Conservation (phyloP, 768 basidiomycete genomes). For the Mycena leptocephala region DNA sequence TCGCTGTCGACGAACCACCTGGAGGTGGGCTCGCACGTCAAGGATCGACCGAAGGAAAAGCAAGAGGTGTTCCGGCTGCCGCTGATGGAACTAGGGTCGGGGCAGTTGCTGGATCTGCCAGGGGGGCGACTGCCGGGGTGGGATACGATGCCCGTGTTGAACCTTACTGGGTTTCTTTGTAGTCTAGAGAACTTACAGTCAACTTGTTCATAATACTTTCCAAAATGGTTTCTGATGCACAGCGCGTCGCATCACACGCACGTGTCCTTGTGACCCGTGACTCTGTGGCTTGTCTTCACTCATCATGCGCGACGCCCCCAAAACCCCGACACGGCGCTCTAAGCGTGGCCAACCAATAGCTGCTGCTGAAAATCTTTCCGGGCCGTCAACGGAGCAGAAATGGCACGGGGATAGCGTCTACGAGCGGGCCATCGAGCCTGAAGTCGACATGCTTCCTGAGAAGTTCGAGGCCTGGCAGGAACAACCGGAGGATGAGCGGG, state of each 20-base stretch:
- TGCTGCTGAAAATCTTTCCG: neutral
- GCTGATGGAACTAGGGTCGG: constrained; percentile 68
- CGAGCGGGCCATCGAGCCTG: constrained; percentile 19
- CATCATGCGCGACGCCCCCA: constrained; percentile 18
- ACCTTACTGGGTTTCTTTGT: constrained; percentile 66
- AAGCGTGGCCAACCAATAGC: constrained; percentile 31
- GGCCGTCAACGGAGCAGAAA: neutral
- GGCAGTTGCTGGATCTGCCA: constrained; percentile 74
- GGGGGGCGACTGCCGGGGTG: constrained; percentile 65
- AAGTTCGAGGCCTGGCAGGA: constrained; percentile 9
- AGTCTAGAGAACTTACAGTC: neutral
- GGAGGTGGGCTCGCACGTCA: constrained; percentile 88
- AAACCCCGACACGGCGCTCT: constrained; percentile 32
- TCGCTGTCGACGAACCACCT: constrained; percentile 94
- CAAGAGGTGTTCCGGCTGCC: constrained; percentile 79
- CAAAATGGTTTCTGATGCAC: no score
- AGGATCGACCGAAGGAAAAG: constrained; percentile 71
- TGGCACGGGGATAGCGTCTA: constrained; percentile 16
- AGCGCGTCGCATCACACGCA: no score
- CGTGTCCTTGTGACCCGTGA: no score
- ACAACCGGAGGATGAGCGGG: constrained; percentile 18
- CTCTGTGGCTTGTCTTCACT: no score
- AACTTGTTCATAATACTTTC: no score
- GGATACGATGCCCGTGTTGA: constrained; percentile 75
- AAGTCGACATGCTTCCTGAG: constrained; percentile 30